Evolutionary conservation across 2,329 filamentous ascomycete genomes (phyloP), one percentile per base, ranked within the genome.

Genomic region (Cryphonectria radicalis): DNA sequence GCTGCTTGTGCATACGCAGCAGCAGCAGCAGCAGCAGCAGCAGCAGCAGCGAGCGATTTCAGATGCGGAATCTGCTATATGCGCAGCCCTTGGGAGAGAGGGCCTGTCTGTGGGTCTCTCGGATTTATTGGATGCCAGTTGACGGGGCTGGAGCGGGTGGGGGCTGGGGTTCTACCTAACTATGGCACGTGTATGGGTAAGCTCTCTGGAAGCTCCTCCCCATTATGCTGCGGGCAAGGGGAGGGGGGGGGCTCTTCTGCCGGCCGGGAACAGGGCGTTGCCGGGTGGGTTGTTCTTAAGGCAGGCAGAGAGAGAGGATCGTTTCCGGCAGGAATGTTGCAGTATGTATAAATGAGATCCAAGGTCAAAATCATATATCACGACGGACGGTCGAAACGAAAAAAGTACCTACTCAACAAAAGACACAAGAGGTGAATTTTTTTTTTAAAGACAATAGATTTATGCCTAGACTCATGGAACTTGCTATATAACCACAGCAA

Each of bases 191-290:
- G n/a, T n/a, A n/a, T 13, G 37, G 43, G 43, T 46, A 46, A 46
- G 17, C 46, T 50, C 19, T 50, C 46, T 3, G 46, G 46, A 19
- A 22, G 19, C 46, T n/a, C 17, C 7, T 7, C 6, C 46, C 19
- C 7, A n/a, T 8, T n/a, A n/a, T n/a, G n/a, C n/a, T n/a, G n/a
- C n/a, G n/a, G n/a, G n/a, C n/a, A n/a, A n/a, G n/a, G n/a, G 28
- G 28, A 28, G 3, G 32, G 32, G 32, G 32, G 1, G 32, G 3
- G 35, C 17, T 62, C 32, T 46, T 62, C 32, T 46, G 62, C 62
- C 40, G 40, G 65, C 65, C 65, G 53, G 19, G 32, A 13, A 43
- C 37, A 37, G 13, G 28, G 35, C 53, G 37, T 35, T 67, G 65
- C 65, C 43, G 42, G 19, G 25, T 40, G 42, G 19, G 25, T 40